Conservation (phyloP, 78 protist species). For the Bigelowiella natans region DNA sequence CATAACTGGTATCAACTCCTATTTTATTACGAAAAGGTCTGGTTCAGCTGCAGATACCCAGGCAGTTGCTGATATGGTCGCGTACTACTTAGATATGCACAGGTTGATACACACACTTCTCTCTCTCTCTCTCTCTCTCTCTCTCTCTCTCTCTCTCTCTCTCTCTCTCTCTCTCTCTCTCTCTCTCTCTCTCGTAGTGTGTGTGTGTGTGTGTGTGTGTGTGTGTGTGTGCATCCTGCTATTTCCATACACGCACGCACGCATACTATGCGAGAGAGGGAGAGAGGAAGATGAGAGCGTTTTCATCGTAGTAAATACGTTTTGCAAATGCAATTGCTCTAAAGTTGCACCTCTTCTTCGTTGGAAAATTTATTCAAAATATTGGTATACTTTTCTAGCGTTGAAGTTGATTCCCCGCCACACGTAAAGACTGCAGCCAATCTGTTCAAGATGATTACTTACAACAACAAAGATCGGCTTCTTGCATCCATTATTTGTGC, state of each 20-base stretch:
- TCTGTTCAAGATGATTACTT: conserved; percentile 64
- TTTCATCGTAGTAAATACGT: no score
- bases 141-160: no score
- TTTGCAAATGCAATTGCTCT: no score
- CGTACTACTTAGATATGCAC: conserved; percentile 66
- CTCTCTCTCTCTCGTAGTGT: no score
- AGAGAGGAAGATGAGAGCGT: no score
- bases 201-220: no score
- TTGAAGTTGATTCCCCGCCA: conserved; percentile 65
- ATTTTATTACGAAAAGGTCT: conserved; percentile 79
- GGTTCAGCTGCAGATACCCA: conserved; percentile 98
- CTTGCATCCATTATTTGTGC: conserved; percentile 89
- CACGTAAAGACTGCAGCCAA: conserved; percentile 80
- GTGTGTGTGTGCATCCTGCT: no score
- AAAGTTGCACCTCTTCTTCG: no score
- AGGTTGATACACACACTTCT: background rate
- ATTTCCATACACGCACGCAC: no score
- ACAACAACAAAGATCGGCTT: conserved; percentile 72
- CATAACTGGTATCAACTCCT: background rate
- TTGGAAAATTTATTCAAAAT: no score
- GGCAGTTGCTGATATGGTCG: conserved; percentile 46
- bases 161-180: background rate
- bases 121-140: background rate
- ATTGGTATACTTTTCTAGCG: background rate
- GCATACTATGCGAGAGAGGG: no score